A percentile compares a stretch with the other conserved stretches of the same genome.
These are phyloP conservation scores for Gaultheria prostrata DNA, from an alignment of 148 eudicot genomes.

Conservation along the genomic window DNA sequence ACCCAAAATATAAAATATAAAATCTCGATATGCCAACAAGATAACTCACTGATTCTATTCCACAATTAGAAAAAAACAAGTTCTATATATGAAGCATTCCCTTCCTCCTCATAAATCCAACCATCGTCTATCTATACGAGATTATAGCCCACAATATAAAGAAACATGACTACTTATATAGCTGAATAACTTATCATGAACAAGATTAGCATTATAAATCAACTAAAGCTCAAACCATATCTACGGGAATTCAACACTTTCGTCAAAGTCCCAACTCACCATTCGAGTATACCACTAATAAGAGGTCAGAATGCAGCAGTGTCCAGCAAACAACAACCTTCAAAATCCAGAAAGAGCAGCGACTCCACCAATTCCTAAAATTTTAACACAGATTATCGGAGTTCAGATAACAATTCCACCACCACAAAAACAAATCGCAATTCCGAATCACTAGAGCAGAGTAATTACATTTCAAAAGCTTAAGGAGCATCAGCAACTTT, in stretches of 20 bases:
- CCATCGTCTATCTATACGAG: constrained; percentile 2
- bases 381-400: not conserved
- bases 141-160: not conserved
- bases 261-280: not conserved
- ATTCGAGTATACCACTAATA: not conserved
- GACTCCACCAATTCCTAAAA: constrained; percentile 12
- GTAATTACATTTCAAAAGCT: constrained; percentile 24
- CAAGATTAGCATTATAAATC: constrained; percentile 10
- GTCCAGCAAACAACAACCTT: constrained; percentile 12
- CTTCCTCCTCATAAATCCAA: not conserved
- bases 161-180: not conserved
- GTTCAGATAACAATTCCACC: not conserved
- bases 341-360: constrained; percentile 7
- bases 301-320: constrained; percentile 2
- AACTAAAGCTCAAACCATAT: not conserved
- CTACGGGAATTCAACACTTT: not conserved
- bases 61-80: not conserved
- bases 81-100: not conserved
- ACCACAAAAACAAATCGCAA: not conserved
- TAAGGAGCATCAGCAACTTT: constrained; percentile 40
- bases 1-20: not conserved
- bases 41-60: not conserved
- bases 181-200: not conserved
- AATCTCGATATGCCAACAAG: not conserved
- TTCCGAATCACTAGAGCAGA: not conserved